Evolutionary conservation across 192 early-diverging fungal species (phyloP).

Genomic region (Glomus cerebriforme): DNA sequence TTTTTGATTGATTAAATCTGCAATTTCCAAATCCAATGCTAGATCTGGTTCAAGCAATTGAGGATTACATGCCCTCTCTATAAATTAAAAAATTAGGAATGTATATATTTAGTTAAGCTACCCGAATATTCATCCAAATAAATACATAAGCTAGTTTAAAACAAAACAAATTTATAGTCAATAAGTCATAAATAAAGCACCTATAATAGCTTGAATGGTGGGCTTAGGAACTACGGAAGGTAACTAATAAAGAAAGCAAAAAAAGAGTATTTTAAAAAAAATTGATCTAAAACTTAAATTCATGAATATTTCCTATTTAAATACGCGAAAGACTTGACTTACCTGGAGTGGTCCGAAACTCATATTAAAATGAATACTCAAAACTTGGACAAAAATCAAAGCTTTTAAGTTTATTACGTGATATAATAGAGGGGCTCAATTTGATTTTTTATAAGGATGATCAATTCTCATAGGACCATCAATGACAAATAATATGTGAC

Average conservation of each 20-base stretch:
- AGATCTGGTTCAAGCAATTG: conserved; percentile 75
- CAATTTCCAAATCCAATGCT: conserved; percentile 91
- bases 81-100: background rate
- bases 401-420: too few species aligned
- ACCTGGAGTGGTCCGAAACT: conserved; percentile 7
- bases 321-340: background rate
- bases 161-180: background rate
- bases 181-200: background rate
- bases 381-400: too few species aligned
- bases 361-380: background rate
- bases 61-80: conserved; percentile 81
- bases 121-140: background rate
- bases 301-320: background rate
- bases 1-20: conserved; percentile 92
- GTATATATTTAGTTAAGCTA: background rate
- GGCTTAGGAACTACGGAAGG: conserved; percentile 10
- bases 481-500: too few species aligned
- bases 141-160: background rate
- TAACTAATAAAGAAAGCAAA: background rate
- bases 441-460: too few species aligned
- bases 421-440: too few species aligned
- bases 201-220: background rate
- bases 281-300: background rate
- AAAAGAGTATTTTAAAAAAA: background rate
- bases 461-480: too few species aligned